Base-by-base conservation (phyloP, 306 rosid genomes). In the Ziziphus jujuba region DNA sequence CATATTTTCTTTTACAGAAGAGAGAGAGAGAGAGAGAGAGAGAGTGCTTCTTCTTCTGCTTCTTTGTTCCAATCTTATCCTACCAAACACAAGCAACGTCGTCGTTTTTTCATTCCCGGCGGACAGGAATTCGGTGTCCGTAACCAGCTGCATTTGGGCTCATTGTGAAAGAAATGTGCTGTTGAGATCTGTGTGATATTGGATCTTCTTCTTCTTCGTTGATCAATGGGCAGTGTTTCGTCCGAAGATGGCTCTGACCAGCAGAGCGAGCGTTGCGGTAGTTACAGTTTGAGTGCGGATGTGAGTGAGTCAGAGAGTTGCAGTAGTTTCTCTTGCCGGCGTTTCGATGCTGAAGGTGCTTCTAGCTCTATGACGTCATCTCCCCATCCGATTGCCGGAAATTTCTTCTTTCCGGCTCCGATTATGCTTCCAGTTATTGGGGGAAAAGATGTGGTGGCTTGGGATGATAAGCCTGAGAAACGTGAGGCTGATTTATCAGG, bases 241-340 rank as follows among this genome's bases (percentile, higher is more conserved):
- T 79, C 83, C 19, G 98, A 89, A 33, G 98, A 89, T 50, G 83
- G 64, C 31, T 84, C 96, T 43, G 96, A 89, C 70, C 91, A 82
- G 69, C 88, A 80, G 67, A 89, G 96, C 57, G 89, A 91, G 25
- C 83, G 96, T 16, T 88, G 96, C 34, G 98, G 96, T 0, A 91
- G 96, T 65, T 92, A 92, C 76, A 92, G 96, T 58, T 64, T 84
- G 44, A 92, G 98, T 59, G 98, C 98, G 23, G 98, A 92, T 59
- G 82, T 92, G 49, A 92, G 98, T 58, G 98, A 92, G 84, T 92
- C 98, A 0, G 98, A 87, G 76, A 92, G 98, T 34, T 87, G 84
- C 57, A 83, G 95, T 52, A 89, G 96, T 77, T 89, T 92, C 80
- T 87, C 86, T 2, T 80, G 82, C 17, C 87, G 95, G 25, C 87